Evolutionary conservation across 495 filamentous ascomycete genomes (phyloP), one percentile per base, ranked within the genome.

Genomic region (Talaromyces nanjingensis): DNA sequence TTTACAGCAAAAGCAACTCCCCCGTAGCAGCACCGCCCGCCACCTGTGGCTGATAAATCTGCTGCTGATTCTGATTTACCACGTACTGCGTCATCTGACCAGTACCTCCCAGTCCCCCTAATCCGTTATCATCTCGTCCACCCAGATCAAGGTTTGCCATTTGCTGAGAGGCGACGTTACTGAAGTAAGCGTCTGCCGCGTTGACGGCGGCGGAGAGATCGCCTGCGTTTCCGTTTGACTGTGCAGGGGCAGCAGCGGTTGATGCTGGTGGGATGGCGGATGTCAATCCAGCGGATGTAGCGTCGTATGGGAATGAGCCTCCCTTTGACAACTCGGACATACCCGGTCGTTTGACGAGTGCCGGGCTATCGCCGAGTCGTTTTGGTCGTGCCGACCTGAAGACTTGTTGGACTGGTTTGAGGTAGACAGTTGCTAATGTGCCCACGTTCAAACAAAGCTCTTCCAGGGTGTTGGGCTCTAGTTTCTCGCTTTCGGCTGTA

Each of bases 391-490:
- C 94, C 42, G 87, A 87, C 59, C 94, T 86, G 83, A 99, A 98
- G n/a, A 99, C 93, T 60, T 96, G 92, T 69, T 97, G 90, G 5
- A 98, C 94, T 6, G 94, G 96, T 73, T 98, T 98, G 29, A 98
- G 86, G 72, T 99, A 99, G 62, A 99, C 92, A 4, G 94, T 98
- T 6, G 94, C 93, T 3, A 98, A 83, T 0, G 94, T 99, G 66
- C 96, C 96, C 65, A 99, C 91, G 73, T 92, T 93, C 54, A 98
- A 84, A 72, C 96, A 98, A 81, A 98, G 91, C 74, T 98, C 96
- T 78, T 98, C 94, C 22, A 98, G 84, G 0, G 94, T 98, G 29
- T 79, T 84, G 0, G 93, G 88, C 72, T 98, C 96, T 1, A 98
- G 83, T 68, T 94, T 94, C 77, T 98, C 96, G 62, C 89, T 91